A percentile compares a stretch with the other conserved stretches of the same genome.
These are phyloP conservation scores for Paxillus involutus DNA, from an alignment of 768 basidiomycete genomes.

Conservation along the genomic window DNA sequence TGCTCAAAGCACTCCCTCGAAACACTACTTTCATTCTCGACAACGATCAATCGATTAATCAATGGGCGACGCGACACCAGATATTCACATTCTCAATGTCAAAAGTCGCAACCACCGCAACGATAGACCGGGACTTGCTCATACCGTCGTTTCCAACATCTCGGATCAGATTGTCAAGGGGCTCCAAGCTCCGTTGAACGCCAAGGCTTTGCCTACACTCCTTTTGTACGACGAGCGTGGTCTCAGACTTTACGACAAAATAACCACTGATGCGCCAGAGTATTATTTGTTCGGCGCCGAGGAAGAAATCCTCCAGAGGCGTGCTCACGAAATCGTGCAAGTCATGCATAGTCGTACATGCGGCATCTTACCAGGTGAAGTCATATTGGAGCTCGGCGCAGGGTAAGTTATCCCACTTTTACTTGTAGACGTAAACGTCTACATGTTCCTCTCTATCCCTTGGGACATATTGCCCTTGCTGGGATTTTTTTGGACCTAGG, in stretches of 20 bases:
- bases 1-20: background rate
- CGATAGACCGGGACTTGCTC: slow-evolving; percentile 9
- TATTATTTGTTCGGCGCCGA: slow-evolving; percentile 94
- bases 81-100: slow-evolving; percentile 49
- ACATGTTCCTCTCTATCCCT: background rate
- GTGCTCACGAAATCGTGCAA: slow-evolving; percentile 72
- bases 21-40: background rate
- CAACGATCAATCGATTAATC: background rate
- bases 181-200: slow-evolving; percentile 50
- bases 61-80: background rate
- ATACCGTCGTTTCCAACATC: slow-evolving; percentile 37
- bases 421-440: background rate
- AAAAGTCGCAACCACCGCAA: slow-evolving; percentile 29
- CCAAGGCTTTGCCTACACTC: slow-evolving; percentile 74
- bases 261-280: slow-evolving; percentile 73
- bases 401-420: slow-evolving; percentile 56
- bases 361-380: slow-evolving; percentile 42
- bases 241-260: slow-evolving; percentile 80
- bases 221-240: slow-evolving; percentile 88
- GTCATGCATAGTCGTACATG: slow-evolving; percentile 54
- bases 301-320: slow-evolving; percentile 74
- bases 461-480: background rate
- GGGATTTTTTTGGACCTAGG: background rate
- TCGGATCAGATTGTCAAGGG: slow-evolving; percentile 51
- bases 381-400: slow-evolving; percentile 89